Conservation (phyloP, 2,329 filamentous ascomycete species). For the Talaromyces rugulosus region DNA sequence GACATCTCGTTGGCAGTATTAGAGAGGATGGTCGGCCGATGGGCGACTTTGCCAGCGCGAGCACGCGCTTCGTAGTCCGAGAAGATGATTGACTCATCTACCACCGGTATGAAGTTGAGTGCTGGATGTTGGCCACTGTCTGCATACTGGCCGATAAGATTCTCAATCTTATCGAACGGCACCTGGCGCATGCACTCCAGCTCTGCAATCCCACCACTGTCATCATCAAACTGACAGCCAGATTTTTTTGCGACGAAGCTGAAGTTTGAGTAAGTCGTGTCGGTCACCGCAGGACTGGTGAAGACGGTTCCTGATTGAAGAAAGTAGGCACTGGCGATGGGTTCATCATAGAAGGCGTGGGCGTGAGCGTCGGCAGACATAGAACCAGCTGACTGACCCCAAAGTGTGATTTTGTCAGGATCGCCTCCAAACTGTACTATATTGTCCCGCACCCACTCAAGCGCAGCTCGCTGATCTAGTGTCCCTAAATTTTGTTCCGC, state of each 20-base stretch:
- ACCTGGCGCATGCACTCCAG: conserved; percentile 15
- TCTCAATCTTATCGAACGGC: conserved; percentile 18
- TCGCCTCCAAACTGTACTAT: conserved; percentile 25
- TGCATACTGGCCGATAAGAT: conserved; percentile 18
- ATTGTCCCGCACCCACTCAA: conserved; percentile 4
- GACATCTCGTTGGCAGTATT: conserved; percentile 16
- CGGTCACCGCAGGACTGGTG: conserved; percentile 5
- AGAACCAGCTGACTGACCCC: conserved; percentile 1
- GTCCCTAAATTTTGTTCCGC: background rate
- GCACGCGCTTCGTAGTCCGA: conserved; percentile 22
- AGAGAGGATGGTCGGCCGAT: conserved; percentile 7
- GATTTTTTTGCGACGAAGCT: conserved; percentile 23
- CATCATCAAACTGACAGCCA: conserved; percentile 19
- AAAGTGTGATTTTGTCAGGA: conserved; percentile 13
- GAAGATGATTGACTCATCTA: conserved; percentile 25
- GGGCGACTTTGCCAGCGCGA: conserved; percentile 13
- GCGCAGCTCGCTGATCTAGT: background rate
- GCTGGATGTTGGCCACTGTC: conserved; percentile 4
- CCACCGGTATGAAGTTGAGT: conserved; percentile 6
- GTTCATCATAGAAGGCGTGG: conserved; percentile 21
- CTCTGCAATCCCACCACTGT: conserved; percentile 15
- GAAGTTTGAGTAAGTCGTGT: conserved; percentile 20
- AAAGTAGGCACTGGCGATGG: conserved; percentile 17
- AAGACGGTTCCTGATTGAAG: conserved; percentile 16
- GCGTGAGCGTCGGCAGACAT: conserved; percentile 9